Evolutionary conservation across 305 asterid genomes (phyloP).

Genomic region (Plantago coronopus): DNA sequence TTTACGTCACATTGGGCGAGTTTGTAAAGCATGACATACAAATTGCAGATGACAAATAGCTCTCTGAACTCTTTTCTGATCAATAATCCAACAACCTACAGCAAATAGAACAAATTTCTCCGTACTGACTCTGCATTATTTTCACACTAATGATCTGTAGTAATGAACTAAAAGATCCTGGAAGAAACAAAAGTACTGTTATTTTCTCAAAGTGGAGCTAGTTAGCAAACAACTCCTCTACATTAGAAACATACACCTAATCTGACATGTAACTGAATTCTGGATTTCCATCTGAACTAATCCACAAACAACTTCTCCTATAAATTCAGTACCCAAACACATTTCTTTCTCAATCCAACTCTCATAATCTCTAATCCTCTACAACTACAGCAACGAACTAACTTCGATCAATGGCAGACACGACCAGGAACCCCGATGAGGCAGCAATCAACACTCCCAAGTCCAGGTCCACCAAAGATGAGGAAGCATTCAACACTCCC

Average conservation of each 20-base stretch:
- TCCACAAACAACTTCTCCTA: conserved; percentile 22
- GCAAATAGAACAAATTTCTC: neutral
- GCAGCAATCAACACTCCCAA: conserved; percentile 36
- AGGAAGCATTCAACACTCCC: conserved; percentile 35
- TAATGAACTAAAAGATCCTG: neutral
- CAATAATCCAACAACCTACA: no score
- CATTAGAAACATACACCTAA: conserved; percentile 12
- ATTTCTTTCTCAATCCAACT: conserved; percentile 10
- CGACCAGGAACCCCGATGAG: conserved; percentile 34
- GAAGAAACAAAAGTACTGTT: neutral
- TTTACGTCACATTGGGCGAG: no score
- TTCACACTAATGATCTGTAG: neutral
- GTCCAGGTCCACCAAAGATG: conserved; percentile 41
- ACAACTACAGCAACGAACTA: neutral
- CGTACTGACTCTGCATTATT: neutral
- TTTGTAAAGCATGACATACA: no score
- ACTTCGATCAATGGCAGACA: conserved; percentile 29
- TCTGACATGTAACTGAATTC: conserved; percentile 2
- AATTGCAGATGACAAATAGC: no score
- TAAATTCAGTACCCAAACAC: conserved; percentile 16
- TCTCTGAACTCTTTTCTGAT: no score
- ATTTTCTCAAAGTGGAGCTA: conserved; percentile 29
- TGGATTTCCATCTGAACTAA: conserved; percentile 24
- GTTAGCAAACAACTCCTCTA: conserved; percentile 31
- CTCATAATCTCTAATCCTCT: neutral